These are phyloP conservation scores for Eleusine indica DNA, from an alignment of 176 grass and related monocot species.

Conservation along the genomic window DNA sequence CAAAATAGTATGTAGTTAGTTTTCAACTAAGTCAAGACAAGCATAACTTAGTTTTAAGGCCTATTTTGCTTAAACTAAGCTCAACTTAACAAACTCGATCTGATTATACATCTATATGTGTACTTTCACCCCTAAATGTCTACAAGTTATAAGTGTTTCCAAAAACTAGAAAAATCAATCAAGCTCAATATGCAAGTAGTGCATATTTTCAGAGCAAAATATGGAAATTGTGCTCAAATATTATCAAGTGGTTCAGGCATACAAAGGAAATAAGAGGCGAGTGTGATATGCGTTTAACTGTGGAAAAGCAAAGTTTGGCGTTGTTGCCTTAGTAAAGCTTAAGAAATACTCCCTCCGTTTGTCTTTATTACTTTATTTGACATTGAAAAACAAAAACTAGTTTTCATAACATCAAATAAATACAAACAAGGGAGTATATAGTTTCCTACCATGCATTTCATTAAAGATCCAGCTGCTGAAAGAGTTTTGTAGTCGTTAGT, in stretches of 20 bases:
- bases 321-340: background rate
- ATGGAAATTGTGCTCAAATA: background rate
- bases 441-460: conserved; percentile 83
- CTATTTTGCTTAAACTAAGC: too few relatives aligned
- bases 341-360: background rate
- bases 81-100: background rate
- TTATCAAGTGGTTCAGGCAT: conserved; percentile 1
- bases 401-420: too few relatives aligned
- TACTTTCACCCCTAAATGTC: background rate
- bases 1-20: background rate
- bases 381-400: too few relatives aligned
- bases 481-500: conserved; percentile 86
- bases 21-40: background rate
- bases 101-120: background rate
- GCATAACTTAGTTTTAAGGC: background rate
- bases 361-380: too few relatives aligned
- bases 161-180: conserved; percentile 29
- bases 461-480: conserved; percentile 78
- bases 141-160: conserved; percentile 21
- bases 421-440: background rate
- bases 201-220: conserved; percentile 24
- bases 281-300: background rate
- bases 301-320: background rate
- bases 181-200: background rate
- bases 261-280: conserved; percentile 26